A percentile compares a stretch with the other conserved stretches of the same genome.
These are phyloP conservation scores for Saturnispora halmiae DNA, from an alignment of 805 yeast species.

Conservation along the genomic window DNA sequence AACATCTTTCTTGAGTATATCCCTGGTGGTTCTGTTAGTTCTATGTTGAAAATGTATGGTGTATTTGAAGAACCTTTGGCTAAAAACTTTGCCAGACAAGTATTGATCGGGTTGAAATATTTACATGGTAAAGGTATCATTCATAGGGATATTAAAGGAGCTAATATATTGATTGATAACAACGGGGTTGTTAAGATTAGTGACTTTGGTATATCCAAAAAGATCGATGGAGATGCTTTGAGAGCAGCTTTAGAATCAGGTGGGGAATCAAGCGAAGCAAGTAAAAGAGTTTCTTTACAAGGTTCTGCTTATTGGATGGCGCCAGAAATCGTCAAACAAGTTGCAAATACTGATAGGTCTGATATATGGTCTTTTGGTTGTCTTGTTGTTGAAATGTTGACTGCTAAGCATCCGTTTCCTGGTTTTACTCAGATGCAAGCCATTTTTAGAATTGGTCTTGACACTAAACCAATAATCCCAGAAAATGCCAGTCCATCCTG, in stretches of 20 bases:
- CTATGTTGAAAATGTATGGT: conserved; percentile 49
- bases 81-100: conserved; percentile 46
- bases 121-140: conserved; percentile 50
- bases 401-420: conserved; percentile 95
- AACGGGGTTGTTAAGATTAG: conserved; percentile 55
- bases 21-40: conserved; percentile 40
- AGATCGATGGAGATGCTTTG: conserved; percentile 27
- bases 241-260: conserved; percentile 17
- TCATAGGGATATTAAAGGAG: conserved; percentile 59
- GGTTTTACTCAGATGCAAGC: conserved; percentile 96
- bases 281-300: conserved; percentile 72
- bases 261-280: conserved; percentile 32
- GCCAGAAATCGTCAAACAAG: conserved; percentile 94
- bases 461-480: conserved; percentile 74
- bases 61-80: conserved; percentile 55
- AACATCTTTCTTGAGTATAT: conserved; percentile 63
- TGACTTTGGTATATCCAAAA: conserved; percentile 60
- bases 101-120: conserved; percentile 45
- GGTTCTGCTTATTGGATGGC: conserved; percentile 99
- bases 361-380: conserved; percentile 98
- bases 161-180: conserved; percentile 50
- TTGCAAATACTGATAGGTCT: conserved; percentile 82
- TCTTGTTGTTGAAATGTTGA: conserved; percentile 85
- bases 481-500: conserved; percentile 61
- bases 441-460: conserved; percentile 84